These are phyloP conservation scores for Ogataea salicorniae DNA, from an alignment of 805 yeast genomes.

Conservation along the genomic window DNA sequence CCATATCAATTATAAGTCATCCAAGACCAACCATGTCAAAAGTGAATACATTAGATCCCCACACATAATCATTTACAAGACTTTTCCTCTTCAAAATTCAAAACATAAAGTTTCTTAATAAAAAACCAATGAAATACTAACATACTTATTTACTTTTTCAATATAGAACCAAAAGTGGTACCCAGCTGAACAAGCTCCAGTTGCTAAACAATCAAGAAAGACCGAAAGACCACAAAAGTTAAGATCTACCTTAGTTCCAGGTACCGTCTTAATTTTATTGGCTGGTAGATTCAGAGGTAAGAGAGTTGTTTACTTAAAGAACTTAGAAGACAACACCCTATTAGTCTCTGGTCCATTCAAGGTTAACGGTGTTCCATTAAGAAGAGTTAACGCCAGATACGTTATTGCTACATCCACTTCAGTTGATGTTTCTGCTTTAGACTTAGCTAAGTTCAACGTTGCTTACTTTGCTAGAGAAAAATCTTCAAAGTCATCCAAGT, in stretches of 20 bases:
- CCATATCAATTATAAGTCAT: too few relatives aligned
- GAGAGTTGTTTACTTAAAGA: constrained; percentile 97
- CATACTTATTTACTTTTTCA: not conserved
- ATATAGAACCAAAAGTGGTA: constrained; percentile 77
- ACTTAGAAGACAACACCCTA: constrained; percentile 95
- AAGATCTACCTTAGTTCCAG: constrained; percentile 95
- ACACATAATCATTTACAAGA: not conserved
- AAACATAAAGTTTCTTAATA: not conserved
- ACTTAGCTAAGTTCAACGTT: constrained; percentile 86
- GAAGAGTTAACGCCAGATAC: constrained; percentile 98
- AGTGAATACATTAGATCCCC: too few relatives aligned
- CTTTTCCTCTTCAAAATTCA: not conserved
- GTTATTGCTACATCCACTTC: constrained; percentile 98
- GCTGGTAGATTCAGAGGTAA: constrained; percentile 99
- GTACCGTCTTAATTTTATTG: constrained; percentile 93
- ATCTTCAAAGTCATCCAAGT: constrained; percentile 72
- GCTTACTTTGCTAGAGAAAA: constrained; percentile 97
- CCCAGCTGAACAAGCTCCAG: constrained; percentile 86
- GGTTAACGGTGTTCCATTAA: constrained; percentile 98
- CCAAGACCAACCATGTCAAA: too few relatives aligned
- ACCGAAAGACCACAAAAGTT: constrained; percentile 88
- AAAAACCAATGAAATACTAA: constrained; percentile 7
- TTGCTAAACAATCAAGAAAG: constrained; percentile 85
- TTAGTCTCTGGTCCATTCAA: constrained; percentile 99
- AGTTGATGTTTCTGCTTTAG: constrained; percentile 73